phyloP scores from a whole-genome alignment of 805 yeast genomes.

The Saturnispora bothae region DNA sequence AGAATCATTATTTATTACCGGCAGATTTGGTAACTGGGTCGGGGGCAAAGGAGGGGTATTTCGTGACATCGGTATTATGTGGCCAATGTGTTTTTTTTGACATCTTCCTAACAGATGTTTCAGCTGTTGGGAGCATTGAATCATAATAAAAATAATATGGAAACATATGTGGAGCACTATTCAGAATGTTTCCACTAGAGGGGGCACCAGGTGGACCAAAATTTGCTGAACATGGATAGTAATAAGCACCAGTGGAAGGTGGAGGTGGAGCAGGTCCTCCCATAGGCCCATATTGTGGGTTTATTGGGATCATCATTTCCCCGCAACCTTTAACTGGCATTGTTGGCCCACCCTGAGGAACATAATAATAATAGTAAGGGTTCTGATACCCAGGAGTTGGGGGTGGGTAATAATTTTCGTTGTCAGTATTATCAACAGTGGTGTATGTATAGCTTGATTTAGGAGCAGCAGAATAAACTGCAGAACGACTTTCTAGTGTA shows the following conservation, averaged over 20 bases:
- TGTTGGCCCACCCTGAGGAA: conserved; percentile 20
- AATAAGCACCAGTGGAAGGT: conserved; percentile 18
- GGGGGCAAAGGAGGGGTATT: too few species aligned
- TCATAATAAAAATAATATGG: conserved; percentile 26
- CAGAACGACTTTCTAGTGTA: too few species aligned
- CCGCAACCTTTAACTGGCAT: too few species aligned
- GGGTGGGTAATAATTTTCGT: conserved; percentile 4
- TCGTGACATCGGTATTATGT: too few species aligned
- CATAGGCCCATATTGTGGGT: too few species aligned
- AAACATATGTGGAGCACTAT: too few species aligned
- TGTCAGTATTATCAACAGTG: conserved; percentile 21
- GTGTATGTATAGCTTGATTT: conserved; percentile 22
- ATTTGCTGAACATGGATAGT: conserved; percentile 22
- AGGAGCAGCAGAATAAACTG: conserved; percentile 22
- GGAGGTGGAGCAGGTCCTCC: conserved; percentile 10
- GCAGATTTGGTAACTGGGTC: too few species aligned
- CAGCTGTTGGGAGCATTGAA: conserved; percentile 11
- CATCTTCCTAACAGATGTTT: too few species aligned
- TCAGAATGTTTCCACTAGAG: too few species aligned
- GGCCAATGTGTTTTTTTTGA: too few species aligned
- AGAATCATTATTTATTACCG: too few species aligned
- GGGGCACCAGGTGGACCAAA: conserved; percentile 18
- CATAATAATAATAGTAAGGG: conserved; percentile 21
- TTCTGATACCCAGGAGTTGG: conserved; percentile 14
- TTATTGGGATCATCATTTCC: too few species aligned